A percentile compares a stretch with the other conserved stretches of the same genome.
These are phyloP conservation scores for Beauveria pseudobassiana DNA, from an alignment of 2,329 filamentous ascomycete genomes.

Conservation along the genomic window DNA sequence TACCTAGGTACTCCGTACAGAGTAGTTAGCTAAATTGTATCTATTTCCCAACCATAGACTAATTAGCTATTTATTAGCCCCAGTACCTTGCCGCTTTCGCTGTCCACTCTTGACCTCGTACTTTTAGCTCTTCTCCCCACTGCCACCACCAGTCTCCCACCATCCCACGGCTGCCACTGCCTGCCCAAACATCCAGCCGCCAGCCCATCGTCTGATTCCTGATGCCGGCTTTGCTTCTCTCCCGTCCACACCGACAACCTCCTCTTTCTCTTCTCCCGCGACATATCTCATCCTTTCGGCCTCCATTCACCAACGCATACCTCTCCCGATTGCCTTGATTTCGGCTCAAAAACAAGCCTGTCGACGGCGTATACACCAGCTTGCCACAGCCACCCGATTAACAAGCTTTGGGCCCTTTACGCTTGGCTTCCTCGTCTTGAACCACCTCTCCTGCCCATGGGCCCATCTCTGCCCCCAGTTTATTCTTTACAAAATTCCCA, in stretches of 20 bases:
- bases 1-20: too few species aligned
- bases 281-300: background rate
- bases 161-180: too few species aligned
- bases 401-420: constrained; percentile 2
- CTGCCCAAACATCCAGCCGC: too few species aligned
- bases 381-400: background rate
- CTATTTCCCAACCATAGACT: too few species aligned
- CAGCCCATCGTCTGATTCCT: background rate
- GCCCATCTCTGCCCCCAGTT: background rate
- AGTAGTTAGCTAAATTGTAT: too few species aligned
- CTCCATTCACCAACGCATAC: background rate
- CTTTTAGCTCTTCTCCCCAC: too few species aligned
- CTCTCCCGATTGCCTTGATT: background rate
- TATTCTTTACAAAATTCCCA: background rate
- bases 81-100: too few species aligned
- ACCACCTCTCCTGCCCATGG: background rate
- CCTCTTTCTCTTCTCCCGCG: background rate
- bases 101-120: too few species aligned
- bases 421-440: background rate
- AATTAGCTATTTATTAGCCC: too few species aligned
- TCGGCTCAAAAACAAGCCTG: background rate
- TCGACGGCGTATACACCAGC: background rate
- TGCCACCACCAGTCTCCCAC: too few species aligned
- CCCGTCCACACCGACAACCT: background rate
- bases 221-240: background rate